Evolutionary conservation across 768 basidiomycete genomes (phyloP).

Genomic region (Fomitopsis pulvina): DNA sequence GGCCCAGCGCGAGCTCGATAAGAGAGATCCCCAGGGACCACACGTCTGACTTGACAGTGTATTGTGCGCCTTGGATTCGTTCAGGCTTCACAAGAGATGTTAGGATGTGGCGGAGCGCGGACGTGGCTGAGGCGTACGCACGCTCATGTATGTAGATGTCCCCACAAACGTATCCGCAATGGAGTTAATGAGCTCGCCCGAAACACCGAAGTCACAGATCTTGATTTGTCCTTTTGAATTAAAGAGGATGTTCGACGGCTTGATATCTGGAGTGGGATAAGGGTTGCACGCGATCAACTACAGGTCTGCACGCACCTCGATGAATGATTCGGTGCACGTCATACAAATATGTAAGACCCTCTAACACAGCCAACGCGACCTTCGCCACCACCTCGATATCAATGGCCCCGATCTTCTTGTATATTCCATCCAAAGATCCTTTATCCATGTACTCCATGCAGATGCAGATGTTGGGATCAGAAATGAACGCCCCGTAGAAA

Average conservation of each 20-base stretch:
- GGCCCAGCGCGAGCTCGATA: constrained; percentile 93
- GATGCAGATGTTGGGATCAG: constrained; percentile 97
- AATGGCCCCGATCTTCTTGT: constrained; percentile 92
- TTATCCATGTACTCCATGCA: constrained; percentile 98
- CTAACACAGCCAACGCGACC: constrained; percentile 91
- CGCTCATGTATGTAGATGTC: constrained; percentile 99
- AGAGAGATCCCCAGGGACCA: constrained; percentile 98
- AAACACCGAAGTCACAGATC: constrained; percentile 98
- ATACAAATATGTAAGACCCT: constrained; percentile 94
- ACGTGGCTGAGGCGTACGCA: constrained; percentile 35
- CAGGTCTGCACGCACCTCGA: constrained; percentile 61
- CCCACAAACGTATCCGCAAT: constrained; percentile 99
- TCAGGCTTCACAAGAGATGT: constrained; percentile 63
- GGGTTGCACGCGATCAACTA: not conserved
- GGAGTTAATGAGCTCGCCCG: constrained; percentile 96
- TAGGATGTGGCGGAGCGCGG: constrained; percentile 8
- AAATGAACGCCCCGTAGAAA: constrained; percentile 94
- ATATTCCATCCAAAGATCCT: constrained; percentile 89
- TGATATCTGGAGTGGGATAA: constrained; percentile 71
- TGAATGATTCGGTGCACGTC: constrained; percentile 98
- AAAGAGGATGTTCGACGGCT: constrained; percentile 95
- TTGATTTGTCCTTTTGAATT: constrained; percentile 96
- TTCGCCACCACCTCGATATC: constrained; percentile 89
- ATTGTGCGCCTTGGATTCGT: constrained; percentile 96
- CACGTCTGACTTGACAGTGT: constrained; percentile 98